Percentiles rank a stretch among this genome's conserved stretches.
phyloP scores from a whole-genome alignment of 108 stramenopile species.

The Pseudonitzschia pungens region DNA sequence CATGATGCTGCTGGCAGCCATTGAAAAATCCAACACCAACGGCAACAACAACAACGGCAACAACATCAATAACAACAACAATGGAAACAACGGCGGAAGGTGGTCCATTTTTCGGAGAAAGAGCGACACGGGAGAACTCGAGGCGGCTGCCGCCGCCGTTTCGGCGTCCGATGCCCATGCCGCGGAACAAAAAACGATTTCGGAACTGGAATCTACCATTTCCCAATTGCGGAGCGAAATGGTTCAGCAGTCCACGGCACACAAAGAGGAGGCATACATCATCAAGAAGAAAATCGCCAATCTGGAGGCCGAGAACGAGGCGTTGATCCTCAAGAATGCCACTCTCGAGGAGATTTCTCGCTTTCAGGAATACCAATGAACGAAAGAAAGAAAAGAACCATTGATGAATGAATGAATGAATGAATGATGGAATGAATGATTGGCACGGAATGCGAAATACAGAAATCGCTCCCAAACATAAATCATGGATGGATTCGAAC shows the following conservation, averaged over 20 bases:
- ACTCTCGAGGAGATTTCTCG: conserved; percentile 3
- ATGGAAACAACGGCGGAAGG: neutral
- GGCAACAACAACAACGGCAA: neutral
- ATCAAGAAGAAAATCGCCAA: conserved; percentile 30
- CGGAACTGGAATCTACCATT: conserved; percentile 29
- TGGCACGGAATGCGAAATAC: too few relatives aligned
- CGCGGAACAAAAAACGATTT: conserved; percentile 25
- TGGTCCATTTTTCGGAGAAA: neutral
- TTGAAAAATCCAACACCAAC: conserved; percentile 6
- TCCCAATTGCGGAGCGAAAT: conserved; percentile 37
- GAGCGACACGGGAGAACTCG: neutral
- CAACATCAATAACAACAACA: neutral
- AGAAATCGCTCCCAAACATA: too few relatives aligned
- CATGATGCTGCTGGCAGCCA: conserved; percentile 31
- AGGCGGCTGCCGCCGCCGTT: neutral
- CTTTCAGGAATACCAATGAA: neutral
- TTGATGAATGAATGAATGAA: too few relatives aligned
- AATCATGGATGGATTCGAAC: too few relatives aligned
- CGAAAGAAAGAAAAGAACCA: too few relatives aligned
- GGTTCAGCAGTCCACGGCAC: conserved; percentile 29
- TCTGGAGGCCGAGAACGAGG: conserved; percentile 40
- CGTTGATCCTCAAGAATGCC: conserved; percentile 14
- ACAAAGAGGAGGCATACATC: conserved; percentile 42
- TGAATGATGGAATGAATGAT: too few relatives aligned
- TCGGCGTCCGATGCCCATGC: neutral